Evolutionary conservation across 495 filamentous ascomycete genomes (phyloP).

Genomic region (Xylaria venustula): DNA sequence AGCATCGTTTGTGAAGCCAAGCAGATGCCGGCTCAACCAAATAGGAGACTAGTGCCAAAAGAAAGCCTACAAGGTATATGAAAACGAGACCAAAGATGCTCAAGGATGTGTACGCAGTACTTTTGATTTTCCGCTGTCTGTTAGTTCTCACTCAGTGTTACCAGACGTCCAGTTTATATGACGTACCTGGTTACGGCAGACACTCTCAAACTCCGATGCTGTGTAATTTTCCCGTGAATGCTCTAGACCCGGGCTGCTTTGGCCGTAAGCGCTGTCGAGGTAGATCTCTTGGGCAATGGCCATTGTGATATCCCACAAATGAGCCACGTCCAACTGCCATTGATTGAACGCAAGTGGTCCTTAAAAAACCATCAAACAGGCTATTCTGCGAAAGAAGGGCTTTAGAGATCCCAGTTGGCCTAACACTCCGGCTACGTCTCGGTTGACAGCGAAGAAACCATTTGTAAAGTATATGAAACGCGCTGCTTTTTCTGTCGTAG

Average conservation of each 20-base stretch:
- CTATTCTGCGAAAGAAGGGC: not conserved
- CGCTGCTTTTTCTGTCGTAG: not conserved
- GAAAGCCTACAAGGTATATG: not conserved
- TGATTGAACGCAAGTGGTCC: slow-evolving; percentile 2
- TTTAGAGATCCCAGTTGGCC: not conserved
- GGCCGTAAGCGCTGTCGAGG: not conserved
- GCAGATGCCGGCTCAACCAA: not conserved
- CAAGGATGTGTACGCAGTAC: slow-evolving; percentile 11
- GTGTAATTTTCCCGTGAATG: not conserved
- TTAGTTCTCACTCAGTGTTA: not conserved
- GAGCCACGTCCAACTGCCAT: slow-evolving; percentile 16
- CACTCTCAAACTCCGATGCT: not conserved
- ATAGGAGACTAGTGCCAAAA: not conserved
- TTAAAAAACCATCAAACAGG: not conserved
- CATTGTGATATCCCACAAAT: slow-evolving; percentile 2
- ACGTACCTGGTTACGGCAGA: slow-evolving; percentile 17
- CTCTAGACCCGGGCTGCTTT: not conserved
- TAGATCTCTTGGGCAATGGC: slow-evolving; percentile 3
- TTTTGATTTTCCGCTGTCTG: slow-evolving; percentile 16
- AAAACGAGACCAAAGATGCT: slow-evolving; percentile 18
- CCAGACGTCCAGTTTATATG: no score
- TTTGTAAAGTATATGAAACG: not conserved
- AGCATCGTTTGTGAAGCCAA: not conserved
- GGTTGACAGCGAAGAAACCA: not conserved
- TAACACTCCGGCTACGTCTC: not conserved